Evolutionary conservation across 805 yeast species (phyloP).

Genomic region (Saccharomycopsis sp.): DNA sequence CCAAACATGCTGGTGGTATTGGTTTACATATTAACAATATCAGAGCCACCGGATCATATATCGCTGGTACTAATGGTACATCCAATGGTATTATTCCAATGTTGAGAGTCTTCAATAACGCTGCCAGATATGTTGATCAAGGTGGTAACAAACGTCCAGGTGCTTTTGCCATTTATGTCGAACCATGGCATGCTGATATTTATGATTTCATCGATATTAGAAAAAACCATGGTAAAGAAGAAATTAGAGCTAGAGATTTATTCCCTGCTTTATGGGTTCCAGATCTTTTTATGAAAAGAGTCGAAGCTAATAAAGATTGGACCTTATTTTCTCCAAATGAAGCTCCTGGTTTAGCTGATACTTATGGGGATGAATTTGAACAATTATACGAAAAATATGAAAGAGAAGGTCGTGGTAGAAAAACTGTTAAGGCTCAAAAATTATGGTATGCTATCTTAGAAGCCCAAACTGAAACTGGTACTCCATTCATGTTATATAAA

Average conservation of each 20-base stretch:
- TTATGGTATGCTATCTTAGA: slow-evolving; percentile 84
- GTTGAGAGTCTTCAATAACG: slow-evolving; percentile 89
- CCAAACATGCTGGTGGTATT: slow-evolving; percentile 93
- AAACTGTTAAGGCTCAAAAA: slow-evolving; percentile 73
- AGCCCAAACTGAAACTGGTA: slow-evolving; percentile 94
- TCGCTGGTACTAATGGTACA: slow-evolving; percentile 86
- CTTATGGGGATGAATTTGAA: slow-evolving; percentile 77
- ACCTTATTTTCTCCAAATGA: slow-evolving; percentile 81
- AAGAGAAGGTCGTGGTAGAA: slow-evolving; percentile 50
- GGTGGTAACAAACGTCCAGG: slow-evolving; percentile 99
- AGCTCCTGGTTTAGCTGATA: slow-evolving; percentile 77
- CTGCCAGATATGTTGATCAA: slow-evolving; percentile 96
- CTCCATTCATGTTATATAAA: slow-evolving; percentile 89
- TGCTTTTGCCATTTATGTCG: slow-evolving; percentile 87
- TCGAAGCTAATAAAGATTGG: slow-evolving; percentile 73
- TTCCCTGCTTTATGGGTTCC: slow-evolving; percentile 94
- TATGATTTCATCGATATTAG: slow-evolving; percentile 78
- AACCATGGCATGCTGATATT: slow-evolving; percentile 95
- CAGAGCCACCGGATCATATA: slow-evolving; percentile 76
- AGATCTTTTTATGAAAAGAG: slow-evolving; percentile 88
- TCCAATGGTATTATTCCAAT: slow-evolving; percentile 94
- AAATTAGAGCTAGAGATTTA: slow-evolving; percentile 82
- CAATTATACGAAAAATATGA: slow-evolving; percentile 65
- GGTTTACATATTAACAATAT: slow-evolving; percentile 86
- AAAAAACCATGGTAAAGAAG: slow-evolving; percentile 94